A percentile compares a stretch with the other conserved stretches of the same genome.
These are phyloP conservation scores for Kregervanrija pseudodelftensis DNA, from an alignment of 805 yeast species.

Conservation along the genomic window DNA sequence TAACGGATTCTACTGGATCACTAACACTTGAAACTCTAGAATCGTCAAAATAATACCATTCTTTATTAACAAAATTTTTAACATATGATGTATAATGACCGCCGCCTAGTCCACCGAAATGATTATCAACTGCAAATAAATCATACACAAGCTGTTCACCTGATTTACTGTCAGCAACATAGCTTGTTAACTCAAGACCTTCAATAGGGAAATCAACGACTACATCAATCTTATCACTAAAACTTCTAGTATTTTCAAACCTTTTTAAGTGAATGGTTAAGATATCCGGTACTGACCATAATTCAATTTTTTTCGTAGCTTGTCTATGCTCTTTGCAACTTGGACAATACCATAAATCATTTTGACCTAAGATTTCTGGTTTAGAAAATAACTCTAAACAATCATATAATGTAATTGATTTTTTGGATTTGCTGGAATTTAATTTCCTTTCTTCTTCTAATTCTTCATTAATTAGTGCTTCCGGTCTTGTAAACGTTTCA, in stretches of 20 bases:
- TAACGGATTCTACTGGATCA: conserved; percentile 52
- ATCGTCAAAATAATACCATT: conserved; percentile 91
- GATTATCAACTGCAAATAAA: conserved; percentile 88
- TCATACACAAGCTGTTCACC: conserved; percentile 55
- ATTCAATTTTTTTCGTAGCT: conserved; percentile 83
- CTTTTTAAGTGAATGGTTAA: conserved; percentile 85
- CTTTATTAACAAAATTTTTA: conserved; percentile 63
- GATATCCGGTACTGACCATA: conserved; percentile 93
- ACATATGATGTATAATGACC: conserved; percentile 95
- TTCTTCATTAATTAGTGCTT: conserved; percentile 44
- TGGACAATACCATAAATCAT: conserved; percentile 94
- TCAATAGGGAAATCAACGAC: conserved; percentile 82
- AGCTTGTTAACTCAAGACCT: conserved; percentile 65
- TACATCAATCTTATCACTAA: conserved; percentile 84
- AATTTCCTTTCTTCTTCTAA: conserved; percentile 39
- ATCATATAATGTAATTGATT: conserved; percentile 55
- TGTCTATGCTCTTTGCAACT: conserved; percentile 80
- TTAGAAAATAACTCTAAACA: conserved; percentile 70
- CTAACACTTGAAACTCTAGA: conserved; percentile 55
- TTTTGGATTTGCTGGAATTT: conserved; percentile 23
- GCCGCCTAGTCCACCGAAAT: conserved; percentile 93
- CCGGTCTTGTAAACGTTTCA: conserved; percentile 52
- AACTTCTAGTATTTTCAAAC: conserved; percentile 75
- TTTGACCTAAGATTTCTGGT: conserved; percentile 79
- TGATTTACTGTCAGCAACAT: conserved; percentile 36